Base-by-base conservation (phyloP, 352 stramenopile genomes). In the Plasmopara muralis region DNA sequence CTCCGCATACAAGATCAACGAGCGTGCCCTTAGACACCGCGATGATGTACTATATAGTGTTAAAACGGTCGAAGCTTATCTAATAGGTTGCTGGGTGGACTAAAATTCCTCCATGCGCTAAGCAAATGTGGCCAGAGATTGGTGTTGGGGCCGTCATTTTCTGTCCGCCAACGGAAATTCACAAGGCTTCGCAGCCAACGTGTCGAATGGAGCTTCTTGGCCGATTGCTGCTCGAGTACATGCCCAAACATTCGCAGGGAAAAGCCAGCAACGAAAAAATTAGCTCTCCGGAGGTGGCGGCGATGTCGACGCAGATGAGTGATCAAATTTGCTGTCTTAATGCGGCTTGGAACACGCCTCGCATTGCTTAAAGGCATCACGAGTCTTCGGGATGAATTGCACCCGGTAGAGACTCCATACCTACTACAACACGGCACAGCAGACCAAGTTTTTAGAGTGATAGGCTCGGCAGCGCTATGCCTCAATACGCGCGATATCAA, bases 391-490 rank as follows among this genome's bases (percentile, higher is more conserved):
- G 64, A 74, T 55, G 74, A 85, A 53, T 53, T 82, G 20, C 60
- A 78, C 18, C 50, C 65, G 16, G 84, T 89, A 39, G 71, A 85
- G 43, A 75, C 68, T 50, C 73, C 81, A 16, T 89, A 88, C 53
- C 50, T 88, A 53, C 76, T 92, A 31, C 76, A 89, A 47, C 81
- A 92, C 42, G 81, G 81, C 28, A 71, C 64, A 15, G 68, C 55
- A n/a, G 78, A 92, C 62, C 68, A 64, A 42, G 77, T 81, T 15
- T 92, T 78, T 56, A 76, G 76, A 43, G 71, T 89, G 47, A 83
- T 64, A 2, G 81, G 81, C 20, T 89, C 81, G 2, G 67, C 81
- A 13, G 68, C 60, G 9, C 72, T 88, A 9, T 67, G 86, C 47
- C 18, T 55, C 2, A 74, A 75, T 53, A 87, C 74, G 2, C 54